Percentiles rank a stretch among this genome's conserved stretches.
These are phyloP conservation scores for Coniochaeta pulveracea DNA, from an alignment of 2,329 filamentous ascomycete genomes.

Conservation along the genomic window DNA sequence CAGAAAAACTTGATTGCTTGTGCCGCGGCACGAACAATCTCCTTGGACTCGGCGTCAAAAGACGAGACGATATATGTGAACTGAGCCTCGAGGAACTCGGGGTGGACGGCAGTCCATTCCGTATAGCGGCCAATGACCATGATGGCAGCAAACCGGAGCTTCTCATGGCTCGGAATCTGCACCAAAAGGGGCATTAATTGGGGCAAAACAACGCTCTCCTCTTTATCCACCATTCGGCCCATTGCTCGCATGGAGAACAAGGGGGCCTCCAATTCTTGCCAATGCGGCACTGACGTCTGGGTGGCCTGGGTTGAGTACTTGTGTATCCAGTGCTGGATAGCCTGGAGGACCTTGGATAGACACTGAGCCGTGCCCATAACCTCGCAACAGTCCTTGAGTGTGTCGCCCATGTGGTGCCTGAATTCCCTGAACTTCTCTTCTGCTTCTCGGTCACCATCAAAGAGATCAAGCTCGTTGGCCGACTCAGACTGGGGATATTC, in stretches of 20 bases:
- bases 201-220: slow-evolving; percentile 78
- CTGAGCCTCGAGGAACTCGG: slow-evolving; percentile 83
- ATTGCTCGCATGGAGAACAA: slow-evolving; percentile 92
- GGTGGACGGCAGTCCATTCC: slow-evolving; percentile 92
- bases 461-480: slow-evolving; percentile 69
- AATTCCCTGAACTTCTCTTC: slow-evolving; percentile 98
- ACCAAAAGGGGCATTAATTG: slow-evolving; percentile 90
- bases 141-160: slow-evolving; percentile 95
- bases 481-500: slow-evolving; percentile 72
- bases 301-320: slow-evolving; percentile 69
- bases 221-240: slow-evolving; percentile 87
- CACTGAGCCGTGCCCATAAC: slow-evolving; percentile 92
- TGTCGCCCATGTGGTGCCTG: slow-evolving; percentile 93
- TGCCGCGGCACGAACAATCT: slow-evolving; percentile 84
- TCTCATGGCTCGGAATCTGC: slow-evolving; percentile 90
- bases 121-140: slow-evolving; percentile 97
- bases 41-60: slow-evolving; percentile 78
- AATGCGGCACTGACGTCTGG: slow-evolving; percentile 70
- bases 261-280: slow-evolving; percentile 93
- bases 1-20: slow-evolving; percentile 97
- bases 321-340: slow-evolving; percentile 82
- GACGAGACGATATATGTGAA: slow-evolving; percentile 93
- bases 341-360: slow-evolving; percentile 73
- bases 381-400: slow-evolving; percentile 92
- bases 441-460: slow-evolving; percentile 88